Base-by-base conservation (phyloP, 2,329 filamentous ascomycete genomes). In the Phoma herbarum region DNA sequence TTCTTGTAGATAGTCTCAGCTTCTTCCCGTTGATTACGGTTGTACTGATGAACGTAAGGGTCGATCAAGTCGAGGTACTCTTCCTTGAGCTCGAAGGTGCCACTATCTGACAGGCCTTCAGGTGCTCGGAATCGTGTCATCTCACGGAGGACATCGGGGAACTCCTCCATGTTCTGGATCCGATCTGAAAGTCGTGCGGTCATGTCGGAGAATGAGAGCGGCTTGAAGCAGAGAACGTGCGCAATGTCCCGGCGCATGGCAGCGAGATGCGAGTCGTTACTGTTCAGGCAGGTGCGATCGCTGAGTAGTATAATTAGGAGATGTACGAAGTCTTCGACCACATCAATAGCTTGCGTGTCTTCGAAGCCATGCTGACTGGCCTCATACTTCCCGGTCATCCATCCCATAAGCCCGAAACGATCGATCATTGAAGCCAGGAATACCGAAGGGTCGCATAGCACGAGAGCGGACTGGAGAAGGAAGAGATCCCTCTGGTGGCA, bases 401-500 rank as follows among this genome's bases (percentile, higher is more conserved):
- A 99, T 39, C 87, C 86, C 59, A 89, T 86, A 82, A 98, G 88
- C 29, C 92, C 92, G 72, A 95, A 99, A 10, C 96, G 89, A 77
- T 99, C 93, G 51, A 97, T 86, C 67, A 97, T 91, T 11, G 93
- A 93, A 12, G 91, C 92, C 35, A 99, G 84, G 61, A 97, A 92
- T 25, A 92, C 86, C 62, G 88, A 90, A 1, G 92, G 90, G 57
- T 95, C 85, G 72, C 93, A 96, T 2, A 95, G 84, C 1, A 97
- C 92, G 73, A 98, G 82, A 4, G 93, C 93, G 12, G 92, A 93
- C 74, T 99, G 95, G 14, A 99, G 80, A 48, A 99, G 85, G 76
- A 98, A 96, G 43, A 99, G 91, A 73, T 99, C 96, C 58, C 95
- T 88, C 69, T 97, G 94, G 71, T 97, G 94, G 1, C 92, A 93